Evolutionary conservation across 495 filamentous ascomycete species (phyloP), one percentile per base, ranked within the genome.

Genomic region (Rusavskia elegans): DNA sequence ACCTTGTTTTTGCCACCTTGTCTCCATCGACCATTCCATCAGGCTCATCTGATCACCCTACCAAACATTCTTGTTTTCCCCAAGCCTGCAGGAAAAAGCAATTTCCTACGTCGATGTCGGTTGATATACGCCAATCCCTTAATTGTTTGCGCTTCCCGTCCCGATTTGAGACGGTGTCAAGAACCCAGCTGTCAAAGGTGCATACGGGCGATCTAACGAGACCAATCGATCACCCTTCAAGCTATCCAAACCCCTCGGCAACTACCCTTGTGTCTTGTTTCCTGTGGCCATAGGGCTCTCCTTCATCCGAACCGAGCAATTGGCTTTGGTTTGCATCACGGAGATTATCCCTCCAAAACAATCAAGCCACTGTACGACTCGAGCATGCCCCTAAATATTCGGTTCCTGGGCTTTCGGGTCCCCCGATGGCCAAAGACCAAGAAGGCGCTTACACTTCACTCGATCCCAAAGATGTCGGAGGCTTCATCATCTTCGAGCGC

Each of bases 111-210:
- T 85, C 82, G 80, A 85, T 85, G 82, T 85, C 82, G 78, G 79
- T 80, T 81, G 79, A 82, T 68, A 68, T 79, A 63, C 80, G 81
- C 62, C 72, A 79, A 68, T 76, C 77, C 62, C 74, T 81, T 61
- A 74, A 80, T 55, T 84, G 80, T 61, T 70, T 84, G 63, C 76
- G 80, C 57, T 79, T 80, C 66, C 81, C 81, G 49, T 77, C 78
- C 65, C 77, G 82, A 69, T 79, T 83, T 68, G 76, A 79, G 75
- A 71, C 78, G 65, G 73, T 84, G 61, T 82, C 81, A 67, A 84
- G 81, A 78, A 72, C 77, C 48, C 81, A 84, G 63, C 70, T 85
- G 52, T 84, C 81, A 42, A 78, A 73, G 77, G 76, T 75, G 54
- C 81, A 85, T 71, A 84, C 81, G 57, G 81, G 81, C 55, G 81